phyloP scores from a whole-genome alignment of 371 early-diverging fungal species.

The Smittium mucronatum region DNA sequence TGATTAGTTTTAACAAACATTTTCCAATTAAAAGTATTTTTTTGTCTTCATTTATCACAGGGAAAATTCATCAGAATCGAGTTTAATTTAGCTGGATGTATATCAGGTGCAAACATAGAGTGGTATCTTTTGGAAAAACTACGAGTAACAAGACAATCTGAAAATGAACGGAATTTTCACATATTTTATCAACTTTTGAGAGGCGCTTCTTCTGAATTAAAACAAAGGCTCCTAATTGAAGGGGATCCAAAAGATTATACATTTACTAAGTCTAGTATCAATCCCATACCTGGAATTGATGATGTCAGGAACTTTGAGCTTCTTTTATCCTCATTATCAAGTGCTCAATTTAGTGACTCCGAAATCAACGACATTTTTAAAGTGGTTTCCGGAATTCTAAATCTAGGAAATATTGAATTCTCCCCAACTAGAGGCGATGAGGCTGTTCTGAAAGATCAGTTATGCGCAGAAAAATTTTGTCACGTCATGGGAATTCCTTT shows the following conservation, averaged over 20 bases:
- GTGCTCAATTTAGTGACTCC: conserved; percentile 67
- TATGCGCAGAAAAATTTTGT: conserved; percentile 76
- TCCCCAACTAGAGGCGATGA: conserved; percentile 55
- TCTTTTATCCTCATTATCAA: conserved; percentile 60
- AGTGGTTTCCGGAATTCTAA: conserved; percentile 84
- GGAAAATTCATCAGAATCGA: conserved; percentile 99
- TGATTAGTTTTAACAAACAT: conserved; percentile 14
- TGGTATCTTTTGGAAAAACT: conserved; percentile 98
- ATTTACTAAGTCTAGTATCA: conserved; percentile 65
- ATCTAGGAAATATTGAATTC: conserved; percentile 88
- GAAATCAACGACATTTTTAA: conserved; percentile 73
- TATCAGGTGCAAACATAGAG: conserved; percentile 95
- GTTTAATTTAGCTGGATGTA: conserved; percentile 75
- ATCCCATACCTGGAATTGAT: conserved; percentile 87
- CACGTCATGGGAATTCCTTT: conserved; percentile 89
- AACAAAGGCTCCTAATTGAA: conserved; percentile 57
- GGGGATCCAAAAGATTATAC: conserved; percentile 65
- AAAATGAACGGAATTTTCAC: conserved; percentile 95
- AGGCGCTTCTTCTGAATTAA: conserved; percentile 56
- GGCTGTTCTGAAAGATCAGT: conserved; percentile 70
- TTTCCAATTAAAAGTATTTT: neutral
- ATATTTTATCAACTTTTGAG: conserved; percentile 96
- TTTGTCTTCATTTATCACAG: no score
- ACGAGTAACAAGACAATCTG: conserved; percentile 84
- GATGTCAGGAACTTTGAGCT: conserved; percentile 74